phyloP scores from a whole-genome alignment of 2,329 filamentous ascomycete genomes.

The Ilyonectria mors-panacis region DNA sequence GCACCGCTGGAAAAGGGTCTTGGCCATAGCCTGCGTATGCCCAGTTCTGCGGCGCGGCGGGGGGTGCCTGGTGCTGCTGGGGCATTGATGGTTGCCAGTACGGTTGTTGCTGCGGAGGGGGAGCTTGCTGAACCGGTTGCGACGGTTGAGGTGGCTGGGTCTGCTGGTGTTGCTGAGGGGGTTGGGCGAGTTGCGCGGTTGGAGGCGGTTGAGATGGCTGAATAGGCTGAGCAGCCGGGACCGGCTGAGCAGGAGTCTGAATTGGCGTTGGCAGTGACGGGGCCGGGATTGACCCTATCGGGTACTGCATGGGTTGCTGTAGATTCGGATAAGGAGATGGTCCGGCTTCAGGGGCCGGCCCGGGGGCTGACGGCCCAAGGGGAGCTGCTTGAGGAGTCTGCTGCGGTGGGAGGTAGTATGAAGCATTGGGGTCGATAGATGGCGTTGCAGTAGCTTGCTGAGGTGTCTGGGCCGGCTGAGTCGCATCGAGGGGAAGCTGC shows the following conservation, averaged over 20 bases:
- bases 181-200: conserved; percentile 46
- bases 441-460: conserved; percentile 49
- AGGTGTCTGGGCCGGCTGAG: conserved; percentile 48
- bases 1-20: conserved; percentile 75
- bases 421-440: conserved; percentile 66
- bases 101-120: conserved; percentile 52
- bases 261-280: conserved; percentile 52
- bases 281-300: conserved; percentile 58
- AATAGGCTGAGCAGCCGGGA: conserved; percentile 44
- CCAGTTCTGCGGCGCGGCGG: conserved; percentile 58
- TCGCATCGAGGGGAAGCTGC: conserved; percentile 43
- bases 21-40: conserved; percentile 68
- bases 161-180: conserved; percentile 46
- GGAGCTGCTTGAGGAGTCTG: conserved; percentile 51
- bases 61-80: conserved; percentile 48
- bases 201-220: conserved; percentile 46
- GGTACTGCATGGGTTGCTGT: conserved; percentile 63
- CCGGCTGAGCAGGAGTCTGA: conserved; percentile 48
- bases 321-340: conserved; percentile 69
- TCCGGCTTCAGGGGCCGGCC: conserved; percentile 58
- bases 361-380: conserved; percentile 56
- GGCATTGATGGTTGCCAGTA: conserved; percentile 56
- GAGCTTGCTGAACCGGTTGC: conserved; percentile 51
- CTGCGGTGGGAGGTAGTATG: conserved; percentile 70
- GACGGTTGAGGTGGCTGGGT: conserved; percentile 53